Conservation (phyloP, 2,329 filamentous ascomycete species). For the Hypoxylon sp. region DNA sequence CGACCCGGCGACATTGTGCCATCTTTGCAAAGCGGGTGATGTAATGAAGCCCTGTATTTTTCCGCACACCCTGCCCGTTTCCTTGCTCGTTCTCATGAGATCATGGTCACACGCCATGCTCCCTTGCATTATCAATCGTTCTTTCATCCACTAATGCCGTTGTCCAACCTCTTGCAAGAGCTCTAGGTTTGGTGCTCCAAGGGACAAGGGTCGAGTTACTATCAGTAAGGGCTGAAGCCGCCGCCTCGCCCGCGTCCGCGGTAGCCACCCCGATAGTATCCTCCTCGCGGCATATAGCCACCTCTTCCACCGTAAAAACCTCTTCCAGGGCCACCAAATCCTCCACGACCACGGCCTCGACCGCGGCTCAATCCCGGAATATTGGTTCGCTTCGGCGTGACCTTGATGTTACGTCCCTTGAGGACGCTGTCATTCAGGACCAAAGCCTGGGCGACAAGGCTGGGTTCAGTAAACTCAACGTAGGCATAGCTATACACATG, state of each 20-base stretch:
- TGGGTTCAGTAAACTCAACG: slow-evolving; percentile 96
- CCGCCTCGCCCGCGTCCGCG: slow-evolving; percentile 70
- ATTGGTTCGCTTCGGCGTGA: slow-evolving; percentile 94
- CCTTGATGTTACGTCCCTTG: slow-evolving; percentile 95
- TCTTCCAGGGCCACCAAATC: slow-evolving; percentile 60
- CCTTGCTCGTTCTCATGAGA: slow-evolving; percentile 21
- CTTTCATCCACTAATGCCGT: slow-evolving; percentile 20
- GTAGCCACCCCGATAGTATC: slow-evolving; percentile 68
- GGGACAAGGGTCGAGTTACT: slow-evolving; percentile 1
- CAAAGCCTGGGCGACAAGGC: slow-evolving; percentile 89
- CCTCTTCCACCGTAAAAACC: slow-evolving; percentile 67
- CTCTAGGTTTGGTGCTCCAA: slow-evolving; percentile 2
- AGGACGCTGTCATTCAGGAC: slow-evolving; percentile 97
- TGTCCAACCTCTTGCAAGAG: slow-evolving; percentile 8
- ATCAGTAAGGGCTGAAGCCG: slow-evolving; percentile 71
- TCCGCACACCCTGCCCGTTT: slow-evolving; percentile 32
- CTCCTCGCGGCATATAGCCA: slow-evolving; percentile 63
- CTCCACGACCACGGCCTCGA: slow-evolving; percentile 68
- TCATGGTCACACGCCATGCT: slow-evolving; percentile 17
- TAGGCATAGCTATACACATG: slow-evolving; percentile 83
- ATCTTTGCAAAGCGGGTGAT: slow-evolving; percentile 33
- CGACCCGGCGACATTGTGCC: slow-evolving; percentile 20
- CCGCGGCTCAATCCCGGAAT: slow-evolving; percentile 93
- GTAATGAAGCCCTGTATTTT: slow-evolving; percentile 32
- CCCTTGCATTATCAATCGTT: slow-evolving; percentile 30